These are phyloP conservation scores for Podospora pseudocomata DNA, from an alignment of 495 filamentous ascomycete species.

Conservation along the genomic window DNA sequence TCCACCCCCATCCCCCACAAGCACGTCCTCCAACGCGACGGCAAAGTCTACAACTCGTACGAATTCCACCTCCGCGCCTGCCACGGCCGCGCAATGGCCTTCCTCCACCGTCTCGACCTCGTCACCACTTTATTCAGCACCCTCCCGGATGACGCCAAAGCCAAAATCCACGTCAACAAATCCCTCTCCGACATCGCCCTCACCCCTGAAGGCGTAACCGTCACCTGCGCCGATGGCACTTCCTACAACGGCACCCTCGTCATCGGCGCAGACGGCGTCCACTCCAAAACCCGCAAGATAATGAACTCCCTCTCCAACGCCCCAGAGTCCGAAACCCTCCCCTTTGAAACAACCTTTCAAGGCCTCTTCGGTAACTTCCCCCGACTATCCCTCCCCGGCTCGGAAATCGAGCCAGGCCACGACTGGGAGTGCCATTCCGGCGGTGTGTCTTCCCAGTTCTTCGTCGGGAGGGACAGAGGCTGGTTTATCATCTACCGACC, in stretches of 20 bases:
- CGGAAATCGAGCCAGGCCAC: not conserved
- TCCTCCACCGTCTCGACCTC: slow-evolving; percentile 32
- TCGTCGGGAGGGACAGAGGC: slow-evolving; percentile 24
- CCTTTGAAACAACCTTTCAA: slow-evolving; percentile 31
- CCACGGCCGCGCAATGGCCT: slow-evolving; percentile 11
- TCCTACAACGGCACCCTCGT: slow-evolving; percentile 45
- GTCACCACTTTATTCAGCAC: slow-evolving; percentile 36
- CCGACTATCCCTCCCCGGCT: slow-evolving; percentile 9
- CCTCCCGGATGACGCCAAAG: slow-evolving; percentile 34
- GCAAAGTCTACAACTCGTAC: not conserved
- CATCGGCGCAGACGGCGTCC: slow-evolving; percentile 52
- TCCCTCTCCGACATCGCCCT: slow-evolving; percentile 28
- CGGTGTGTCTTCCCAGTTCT: slow-evolving; percentile 22
- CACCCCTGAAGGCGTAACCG: slow-evolving; percentile 27
- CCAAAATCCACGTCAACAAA: slow-evolving; percentile 32
- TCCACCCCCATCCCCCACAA: slow-evolving; percentile 27
- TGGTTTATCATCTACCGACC: slow-evolving; percentile 42
- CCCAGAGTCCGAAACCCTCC: slow-evolving; percentile 3
- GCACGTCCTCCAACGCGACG: slow-evolving; percentile 4
- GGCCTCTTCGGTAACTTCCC: slow-evolving; percentile 29
- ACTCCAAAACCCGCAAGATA: slow-evolving; percentile 42
- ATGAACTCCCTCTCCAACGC: slow-evolving; percentile 3
- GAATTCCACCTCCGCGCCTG: not conserved
- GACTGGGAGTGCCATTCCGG: slow-evolving; percentile 18
- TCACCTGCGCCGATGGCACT: slow-evolving; percentile 41